phyloP scores from a whole-genome alignment of 108 stramenopile genomes.

The Seminavis robusta region DNA sequence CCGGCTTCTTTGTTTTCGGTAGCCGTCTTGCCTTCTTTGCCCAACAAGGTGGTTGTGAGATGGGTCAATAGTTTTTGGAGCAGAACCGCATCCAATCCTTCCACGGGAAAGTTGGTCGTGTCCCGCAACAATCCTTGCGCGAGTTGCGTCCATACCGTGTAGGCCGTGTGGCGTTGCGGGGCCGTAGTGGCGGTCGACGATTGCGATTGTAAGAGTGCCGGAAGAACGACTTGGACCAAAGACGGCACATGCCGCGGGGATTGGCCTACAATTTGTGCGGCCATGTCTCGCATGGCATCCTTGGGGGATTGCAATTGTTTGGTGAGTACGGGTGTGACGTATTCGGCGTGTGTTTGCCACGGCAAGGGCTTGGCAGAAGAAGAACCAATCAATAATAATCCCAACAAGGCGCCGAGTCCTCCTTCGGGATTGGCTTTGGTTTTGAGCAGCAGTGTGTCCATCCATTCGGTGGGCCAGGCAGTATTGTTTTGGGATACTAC shows the following conservation, averaged over 20 bases:
- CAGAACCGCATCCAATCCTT: too few species aligned
- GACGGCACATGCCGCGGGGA: too few species aligned
- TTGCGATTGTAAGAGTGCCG: not conserved
- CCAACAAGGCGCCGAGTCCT: not conserved
- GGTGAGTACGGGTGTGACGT: not conserved
- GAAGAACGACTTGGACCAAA: slow-evolving; percentile 2
- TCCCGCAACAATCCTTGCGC: slow-evolving; percentile 4
- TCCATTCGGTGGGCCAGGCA: not conserved
- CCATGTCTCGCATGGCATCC: slow-evolving; percentile 8
- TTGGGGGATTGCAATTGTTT: slow-evolving; percentile 31
- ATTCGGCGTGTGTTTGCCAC: not conserved
- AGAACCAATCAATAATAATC: slow-evolving; percentile 6
- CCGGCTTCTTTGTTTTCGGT: slow-evolving; percentile 35
- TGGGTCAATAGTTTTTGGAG: slow-evolving; percentile 15
- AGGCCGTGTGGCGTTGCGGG: not conserved
- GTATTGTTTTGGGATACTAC: not conserved
- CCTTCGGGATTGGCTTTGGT: slow-evolving; percentile 10
- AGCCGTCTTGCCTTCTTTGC: slow-evolving; percentile 56
- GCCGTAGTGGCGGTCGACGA: not conserved
- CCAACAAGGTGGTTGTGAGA: slow-evolving; percentile 11
- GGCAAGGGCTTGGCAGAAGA: not conserved
- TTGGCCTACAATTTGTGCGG: slow-evolving; percentile 11
- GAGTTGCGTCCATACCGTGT: not conserved
- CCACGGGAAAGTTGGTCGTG: slow-evolving; percentile 6
- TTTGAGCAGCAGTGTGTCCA: slow-evolving; percentile 3